These are phyloP conservation scores for Daphne laureola DNA, from an alignment of 441 rosid genomes.

Conservation along the genomic window DNA sequence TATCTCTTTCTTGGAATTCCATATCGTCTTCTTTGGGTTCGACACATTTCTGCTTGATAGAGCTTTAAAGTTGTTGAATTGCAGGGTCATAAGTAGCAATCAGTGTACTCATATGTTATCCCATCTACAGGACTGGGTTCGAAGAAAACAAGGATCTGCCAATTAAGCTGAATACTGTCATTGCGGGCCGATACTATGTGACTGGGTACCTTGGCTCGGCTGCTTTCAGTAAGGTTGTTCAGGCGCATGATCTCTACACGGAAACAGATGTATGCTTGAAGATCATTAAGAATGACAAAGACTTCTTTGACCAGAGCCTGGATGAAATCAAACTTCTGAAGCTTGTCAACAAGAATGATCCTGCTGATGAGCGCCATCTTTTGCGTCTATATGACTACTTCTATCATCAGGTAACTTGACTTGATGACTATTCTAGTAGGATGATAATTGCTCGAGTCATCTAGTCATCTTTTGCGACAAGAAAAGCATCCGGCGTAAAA, in stretches of 20 bases:
- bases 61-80: conserved; percentile 16
- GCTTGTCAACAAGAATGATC: conserved; percentile 80
- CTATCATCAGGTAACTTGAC: conserved; percentile 62
- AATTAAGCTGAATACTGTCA: conserved; percentile 54
- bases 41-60: not conserved
- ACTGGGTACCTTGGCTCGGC: conserved; percentile 91
- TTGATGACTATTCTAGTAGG: not conserved
- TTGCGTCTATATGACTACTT: conserved; percentile 90
- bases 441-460: not conserved
- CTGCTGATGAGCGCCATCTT: conserved; percentile 69
- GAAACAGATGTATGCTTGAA: conserved; percentile 78
- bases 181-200: conserved; percentile 86
- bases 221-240: conserved; percentile 89
- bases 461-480: not conserved
- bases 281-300: conserved; percentile 93
- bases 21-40: conserved; percentile 4
- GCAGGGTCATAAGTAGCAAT: conserved; percentile 14
- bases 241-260: conserved; percentile 72
- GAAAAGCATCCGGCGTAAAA: not conserved
- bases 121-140: conserved; percentile 77
- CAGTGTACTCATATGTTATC: conserved; percentile 18
- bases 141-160: conserved; percentile 88
- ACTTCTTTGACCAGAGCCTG: conserved; percentile 92
- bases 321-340: conserved; percentile 95
- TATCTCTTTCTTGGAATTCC: not conserved